Evolutionary conservation across 345 rosid species (phyloP).

Genomic region (Eucalyptus coolabah): DNA sequence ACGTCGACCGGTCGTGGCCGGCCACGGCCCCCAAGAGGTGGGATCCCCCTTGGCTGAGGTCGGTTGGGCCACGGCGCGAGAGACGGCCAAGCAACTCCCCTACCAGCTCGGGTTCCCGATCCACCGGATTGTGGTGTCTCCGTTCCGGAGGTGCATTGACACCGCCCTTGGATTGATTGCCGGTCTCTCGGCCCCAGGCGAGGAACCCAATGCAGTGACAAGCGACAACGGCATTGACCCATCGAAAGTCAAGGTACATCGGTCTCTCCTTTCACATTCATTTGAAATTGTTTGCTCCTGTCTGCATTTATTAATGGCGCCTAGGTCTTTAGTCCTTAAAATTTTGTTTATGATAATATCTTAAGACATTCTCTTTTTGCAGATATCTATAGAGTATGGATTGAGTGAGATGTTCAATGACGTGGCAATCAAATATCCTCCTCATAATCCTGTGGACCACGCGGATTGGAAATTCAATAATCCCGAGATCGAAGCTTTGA

Average conservation of each 20-base stretch:
- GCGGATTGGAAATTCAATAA: conserved; percentile 44
- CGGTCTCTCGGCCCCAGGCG: conserved; percentile 41
- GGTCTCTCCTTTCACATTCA: background rate
- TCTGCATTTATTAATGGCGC: background rate
- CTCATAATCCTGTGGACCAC: conserved; percentile 14
- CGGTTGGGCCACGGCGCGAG: conserved; percentile 40
- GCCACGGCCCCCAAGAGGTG: conserved; percentile 51
- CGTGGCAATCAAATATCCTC: conserved; percentile 52
- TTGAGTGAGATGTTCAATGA: conserved; percentile 67
- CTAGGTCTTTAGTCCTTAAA: background rate
- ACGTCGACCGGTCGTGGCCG: conserved; percentile 42
- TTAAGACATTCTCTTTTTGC: background rate
- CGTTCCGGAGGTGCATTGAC: conserved; percentile 78
- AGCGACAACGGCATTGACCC: conserved; percentile 17
- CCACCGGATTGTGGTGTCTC: conserved; percentile 77
- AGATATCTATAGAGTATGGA: conserved; percentile 74
- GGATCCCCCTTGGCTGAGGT: conserved; percentile 66
- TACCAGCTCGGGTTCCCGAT: conserved; percentile 40
- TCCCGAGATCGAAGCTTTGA: conserved; percentile 43
- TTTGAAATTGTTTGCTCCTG: background rate
- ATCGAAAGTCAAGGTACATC: conserved; percentile 54
- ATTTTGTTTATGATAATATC: background rate
- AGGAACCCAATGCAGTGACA: conserved; percentile 9
- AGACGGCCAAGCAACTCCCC: conserved; percentile 33
- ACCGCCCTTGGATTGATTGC: conserved; percentile 51